Evolutionary conservation across 257 asterid genomes (phyloP), one percentile per base, ranked within the genome.

Genomic region (Rehmannia glutinosa): DNA sequence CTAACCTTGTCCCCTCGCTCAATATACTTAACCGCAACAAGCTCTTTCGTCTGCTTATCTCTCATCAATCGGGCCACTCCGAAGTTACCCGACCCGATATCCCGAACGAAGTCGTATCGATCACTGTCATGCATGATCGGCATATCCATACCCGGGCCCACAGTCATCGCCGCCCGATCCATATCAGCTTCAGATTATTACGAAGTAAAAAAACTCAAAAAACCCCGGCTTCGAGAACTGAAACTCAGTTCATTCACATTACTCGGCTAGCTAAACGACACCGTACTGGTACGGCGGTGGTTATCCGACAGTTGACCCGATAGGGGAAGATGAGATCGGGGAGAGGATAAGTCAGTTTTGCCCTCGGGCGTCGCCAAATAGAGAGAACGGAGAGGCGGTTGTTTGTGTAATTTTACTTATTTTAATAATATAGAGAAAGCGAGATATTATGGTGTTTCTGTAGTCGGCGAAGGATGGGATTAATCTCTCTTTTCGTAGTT

Each of bases 41-140:
- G 86, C 80, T 88, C 95, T 20, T 71, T 86, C 2, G 96, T 86
- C 69, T 86, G 95, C 81, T 86, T 91, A 58, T 91, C 95, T 43
- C 79, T 83, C 95, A 88, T 83, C 67, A 91, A 82, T 60, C 95
- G 84, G 25, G 97, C 97, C 13, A 88, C 91, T 0, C 97, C 96
- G 69, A 86, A 90, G 56, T 90, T 90, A 43, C 97, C 97, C 53
- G 96, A 77, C 47, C 96, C 97, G 67, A 87, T 87, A 73, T 90
- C 97, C 51, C 77, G 86, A 13, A 90, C 92, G n/a, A 90, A 70
- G 76, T 90, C 97, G 71, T 87, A 90, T 25, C 96, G 87, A 76
- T 87, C 95, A 47, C 91, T 83, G 46, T 87, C 92, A 87, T 87
- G 96, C 97, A 89, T 89, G 85, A 89, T 90, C 87, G 95, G 95